Percentiles rank a stretch among this genome's conserved stretches.
Conservation (phyloP, 2,329 filamentous ascomycete genomes). For the Cucurbitaria berberidis region DNA sequence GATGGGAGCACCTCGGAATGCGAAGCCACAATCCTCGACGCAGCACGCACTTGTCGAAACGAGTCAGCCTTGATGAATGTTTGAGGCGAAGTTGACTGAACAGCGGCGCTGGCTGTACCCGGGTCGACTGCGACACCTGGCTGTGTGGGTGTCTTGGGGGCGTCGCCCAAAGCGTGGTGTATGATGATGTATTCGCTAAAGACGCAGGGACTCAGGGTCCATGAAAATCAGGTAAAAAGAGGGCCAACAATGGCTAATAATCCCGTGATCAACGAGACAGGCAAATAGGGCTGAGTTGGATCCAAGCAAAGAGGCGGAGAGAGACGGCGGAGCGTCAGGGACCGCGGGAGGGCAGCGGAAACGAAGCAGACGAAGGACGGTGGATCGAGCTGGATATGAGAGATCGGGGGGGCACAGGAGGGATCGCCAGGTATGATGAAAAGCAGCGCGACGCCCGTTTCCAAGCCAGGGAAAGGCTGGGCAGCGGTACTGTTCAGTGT, state of each 20-base stretch:
- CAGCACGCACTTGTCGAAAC: neutral
- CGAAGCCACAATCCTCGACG: neutral
- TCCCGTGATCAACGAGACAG: neutral
- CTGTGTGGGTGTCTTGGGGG: conserved; percentile 4
- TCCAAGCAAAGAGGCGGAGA: conserved; percentile 1
- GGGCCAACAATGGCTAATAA: neutral
- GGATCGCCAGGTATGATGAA: conserved; percentile 1
- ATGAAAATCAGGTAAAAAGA: neutral
- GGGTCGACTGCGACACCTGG: conserved; percentile 1
- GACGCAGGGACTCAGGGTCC: conserved; percentile 7
- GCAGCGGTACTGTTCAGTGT: neutral
- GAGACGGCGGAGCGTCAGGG: conserved; percentile 10
- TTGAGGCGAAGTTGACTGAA: conserved; percentile 4
- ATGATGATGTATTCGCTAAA: neutral
- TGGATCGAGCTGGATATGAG: conserved; percentile 5
- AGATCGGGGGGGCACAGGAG: conserved; percentile 6
- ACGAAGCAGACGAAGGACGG: conserved; percentile 7
- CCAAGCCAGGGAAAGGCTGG: conserved; percentile 12
- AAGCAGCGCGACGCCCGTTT: conserved; percentile 2
- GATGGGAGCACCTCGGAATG: neutral
- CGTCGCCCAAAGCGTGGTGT: neutral
- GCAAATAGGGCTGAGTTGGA: conserved; percentile 2
- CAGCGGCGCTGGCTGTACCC: neutral
- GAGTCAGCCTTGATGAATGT: neutral
- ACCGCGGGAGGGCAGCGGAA: conserved; percentile 1